Evolutionary conservation across 164 flowering plant species (phyloP).

Genomic region (Chimonanthus salicifolius): DNA sequence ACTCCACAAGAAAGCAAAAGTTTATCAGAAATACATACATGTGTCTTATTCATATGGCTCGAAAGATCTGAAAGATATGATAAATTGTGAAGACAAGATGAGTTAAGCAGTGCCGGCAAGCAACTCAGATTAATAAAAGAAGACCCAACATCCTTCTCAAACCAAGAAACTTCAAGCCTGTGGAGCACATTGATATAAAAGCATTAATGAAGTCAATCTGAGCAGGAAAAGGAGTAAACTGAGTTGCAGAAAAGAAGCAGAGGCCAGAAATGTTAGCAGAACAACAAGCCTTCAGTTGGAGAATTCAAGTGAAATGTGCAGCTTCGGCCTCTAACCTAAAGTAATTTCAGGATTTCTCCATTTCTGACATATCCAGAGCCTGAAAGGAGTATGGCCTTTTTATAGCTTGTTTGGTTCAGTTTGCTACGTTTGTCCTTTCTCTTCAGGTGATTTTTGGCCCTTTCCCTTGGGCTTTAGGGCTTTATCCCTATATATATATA

Average conservation of each 20-base stretch:
- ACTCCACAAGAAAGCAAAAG: background rate
- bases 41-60: conserved; percentile 28
- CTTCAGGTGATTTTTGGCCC: too few relatives aligned
- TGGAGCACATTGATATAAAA: conserved; percentile 12
- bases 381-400: too few relatives aligned
- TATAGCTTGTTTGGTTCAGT: too few relatives aligned
- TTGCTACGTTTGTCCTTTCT: too few relatives aligned
- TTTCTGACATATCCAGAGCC: too few relatives aligned
- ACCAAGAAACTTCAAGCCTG: conserved; percentile 80
- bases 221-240: background rate
- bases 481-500: too few relatives aligned
- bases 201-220: background rate
- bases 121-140: conserved; percentile 73
- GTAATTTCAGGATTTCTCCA: too few relatives aligned
- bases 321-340: too few relatives aligned
- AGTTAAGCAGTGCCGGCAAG: conserved; percentile 77
- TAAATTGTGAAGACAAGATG: conserved; percentile 72
- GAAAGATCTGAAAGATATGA: conserved; percentile 56
- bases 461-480: too few relatives aligned
- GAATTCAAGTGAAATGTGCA: too few relatives aligned
- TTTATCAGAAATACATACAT: conserved; percentile 31
- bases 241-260: background rate
- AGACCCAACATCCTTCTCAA: conserved; percentile 58
- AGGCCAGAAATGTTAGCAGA: background rate
- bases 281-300: background rate